phyloP scores from a whole-genome alignment of 1,139 yeast species.

The Zygosaccharomyces pseudobailii region DNA sequence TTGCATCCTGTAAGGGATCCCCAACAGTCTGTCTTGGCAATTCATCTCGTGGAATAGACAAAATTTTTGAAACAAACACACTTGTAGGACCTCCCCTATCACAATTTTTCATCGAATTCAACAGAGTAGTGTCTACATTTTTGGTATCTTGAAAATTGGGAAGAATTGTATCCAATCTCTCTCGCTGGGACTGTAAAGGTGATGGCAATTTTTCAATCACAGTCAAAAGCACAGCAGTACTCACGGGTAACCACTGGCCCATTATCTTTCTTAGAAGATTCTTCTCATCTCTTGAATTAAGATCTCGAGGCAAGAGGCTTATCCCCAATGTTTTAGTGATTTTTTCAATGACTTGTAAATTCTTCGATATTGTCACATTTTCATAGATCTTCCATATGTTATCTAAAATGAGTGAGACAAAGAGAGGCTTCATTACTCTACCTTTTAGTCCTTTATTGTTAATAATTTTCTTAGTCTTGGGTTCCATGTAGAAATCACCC shows the following conservation, averaged over 20 bases:
- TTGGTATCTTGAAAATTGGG: conserved; percentile 51
- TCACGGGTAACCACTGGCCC: conserved; percentile 93
- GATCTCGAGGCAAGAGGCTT: conserved; percentile 67
- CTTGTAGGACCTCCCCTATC: conserved; percentile 58
- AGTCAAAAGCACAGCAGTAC: conserved; percentile 76
- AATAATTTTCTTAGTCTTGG: conserved; percentile 79
- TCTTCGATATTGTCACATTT: conserved; percentile 57
- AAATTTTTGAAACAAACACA: conserved; percentile 85
- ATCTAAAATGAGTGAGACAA: conserved; percentile 82
- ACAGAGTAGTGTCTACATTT: conserved; percentile 46
- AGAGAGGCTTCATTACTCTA: conserved; percentile 62
- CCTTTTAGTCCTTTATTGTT: conserved; percentile 52
- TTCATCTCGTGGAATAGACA: conserved; percentile 78
- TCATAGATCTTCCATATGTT: conserved; percentile 91
- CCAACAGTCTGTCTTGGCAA: conserved; percentile 48
- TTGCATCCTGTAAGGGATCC: conserved; percentile 44
- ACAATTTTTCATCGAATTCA: conserved; percentile 59
- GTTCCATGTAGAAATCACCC: conserved; percentile 91
- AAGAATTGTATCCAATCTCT: conserved; percentile 64
- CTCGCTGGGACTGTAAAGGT: conserved; percentile 69
- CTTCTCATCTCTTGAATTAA: conserved; percentile 73
- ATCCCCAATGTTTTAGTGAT: conserved; percentile 68
- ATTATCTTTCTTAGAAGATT: conserved; percentile 61
- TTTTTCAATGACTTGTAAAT: conserved; percentile 68
- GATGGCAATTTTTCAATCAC: conserved; percentile 85